Evolutionary conservation across 164 flowering plant genomes (phyloP), one percentile per base, ranked within the genome.

Genomic region (Dillenia suffruticosa): DNA sequence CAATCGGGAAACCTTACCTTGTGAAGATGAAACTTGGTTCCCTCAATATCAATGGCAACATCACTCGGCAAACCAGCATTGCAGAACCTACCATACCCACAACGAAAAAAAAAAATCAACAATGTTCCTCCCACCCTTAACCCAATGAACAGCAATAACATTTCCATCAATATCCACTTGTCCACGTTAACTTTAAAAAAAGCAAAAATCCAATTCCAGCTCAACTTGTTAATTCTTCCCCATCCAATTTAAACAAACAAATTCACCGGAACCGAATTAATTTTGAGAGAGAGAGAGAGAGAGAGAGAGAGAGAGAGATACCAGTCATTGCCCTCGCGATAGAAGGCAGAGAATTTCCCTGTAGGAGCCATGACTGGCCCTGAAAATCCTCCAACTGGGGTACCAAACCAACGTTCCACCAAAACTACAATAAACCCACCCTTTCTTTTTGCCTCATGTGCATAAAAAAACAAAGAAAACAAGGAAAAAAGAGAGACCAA

Each of bases 41-140:
- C 85, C 1, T 82, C 90, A 22, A 90, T 79, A 49, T 66, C 69
- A 51, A 92, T 73, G 44, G 70, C 69, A 59, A 90, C 67, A 76
- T 92, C 98, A 74, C 85, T 84, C 9, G 85, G 86, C 76, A 92
- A 69, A 67, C 84, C 82, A 11, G 92, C 73, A 75, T 63, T 80
- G 76, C 81, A 86, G 68, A 77, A 90, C 96, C 98, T 92, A 83
- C 61, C 53, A 61, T 14, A 44, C 49, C 55, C 6, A 32, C 40
- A 32, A 32, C n/a, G 17, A 54, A 46, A 54, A 43, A 49, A 8
- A 49, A 12, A 59, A 4, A 51, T 51, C 52, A 57, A 2, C 47
- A 10, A 53, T 12, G n/a, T 17, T 44, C 32, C 50, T 12, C 22
- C 16, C 55, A 16, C 15, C 48, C 13, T 46, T 13, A 10, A 17